Conservation (phyloP, 2,329 filamentous ascomycete species). For the Diaporthe batatas region DNA sequence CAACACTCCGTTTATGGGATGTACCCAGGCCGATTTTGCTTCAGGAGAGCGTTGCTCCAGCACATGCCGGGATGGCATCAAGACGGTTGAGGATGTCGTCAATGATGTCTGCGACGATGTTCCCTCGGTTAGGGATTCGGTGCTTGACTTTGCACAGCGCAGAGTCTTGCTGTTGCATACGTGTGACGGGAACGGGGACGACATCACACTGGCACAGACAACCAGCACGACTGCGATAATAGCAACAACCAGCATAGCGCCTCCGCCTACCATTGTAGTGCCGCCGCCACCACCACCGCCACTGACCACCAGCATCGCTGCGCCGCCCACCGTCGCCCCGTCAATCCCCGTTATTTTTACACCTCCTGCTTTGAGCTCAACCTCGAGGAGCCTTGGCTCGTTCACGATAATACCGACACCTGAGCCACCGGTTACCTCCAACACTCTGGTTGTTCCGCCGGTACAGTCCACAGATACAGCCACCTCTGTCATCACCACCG, state of each 20-base stretch:
- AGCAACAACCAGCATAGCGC: constrained; percentile 5
- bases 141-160: constrained; percentile 50
- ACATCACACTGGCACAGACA: constrained; percentile 35
- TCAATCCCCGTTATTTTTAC: constrained; percentile 16
- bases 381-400: constrained; percentile 25
- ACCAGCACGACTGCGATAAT: constrained; percentile 30
- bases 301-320: constrained; percentile 1
- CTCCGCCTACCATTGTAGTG: constrained; percentile 1
- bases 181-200: constrained; percentile 28
- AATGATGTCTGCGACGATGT: constrained; percentile 80
- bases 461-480: constrained; percentile 6
- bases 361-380: constrained; percentile 20
- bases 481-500: constrained; percentile 23
- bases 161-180: constrained; percentile 28
- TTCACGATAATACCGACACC: constrained; percentile 30
- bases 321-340: not conserved
- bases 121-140: constrained; percentile 59
- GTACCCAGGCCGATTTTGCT: constrained; percentile 53
- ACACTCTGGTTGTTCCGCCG: constrained; percentile 7
- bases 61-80: constrained; percentile 67
- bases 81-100: constrained; percentile 81
- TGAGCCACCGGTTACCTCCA: constrained; percentile 6
- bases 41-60: constrained; percentile 54
- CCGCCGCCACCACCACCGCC: not conserved
- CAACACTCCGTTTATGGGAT: constrained; percentile 56